Conservation (phyloP, 768 basidiomycete species). For the Tulasnella sp. region DNA sequence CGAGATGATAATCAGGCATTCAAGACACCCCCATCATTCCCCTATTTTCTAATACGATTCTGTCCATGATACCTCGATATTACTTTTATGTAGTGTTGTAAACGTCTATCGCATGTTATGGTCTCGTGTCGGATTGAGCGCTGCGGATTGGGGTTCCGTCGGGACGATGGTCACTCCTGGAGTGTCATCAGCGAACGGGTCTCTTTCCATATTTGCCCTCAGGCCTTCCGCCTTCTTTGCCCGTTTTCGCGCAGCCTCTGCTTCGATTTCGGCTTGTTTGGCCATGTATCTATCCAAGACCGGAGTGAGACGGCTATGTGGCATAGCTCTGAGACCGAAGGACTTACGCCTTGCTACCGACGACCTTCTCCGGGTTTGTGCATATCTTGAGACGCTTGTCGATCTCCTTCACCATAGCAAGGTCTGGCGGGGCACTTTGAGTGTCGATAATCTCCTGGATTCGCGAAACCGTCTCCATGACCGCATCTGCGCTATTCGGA, state of each 20-base stretch:
- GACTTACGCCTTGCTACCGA: slow-evolving; percentile 84
- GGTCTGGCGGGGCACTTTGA: slow-evolving; percentile 65
- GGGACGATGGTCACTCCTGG: neutral
- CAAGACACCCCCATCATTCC: neutral
- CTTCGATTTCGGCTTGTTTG: slow-evolving; percentile 72
- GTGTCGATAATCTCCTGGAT: slow-evolving; percentile 60
- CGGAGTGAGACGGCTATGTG: slow-evolving; percentile 7
- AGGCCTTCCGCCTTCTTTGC: slow-evolving; percentile 49
- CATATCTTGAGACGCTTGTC: slow-evolving; percentile 85
- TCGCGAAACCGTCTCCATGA: slow-evolving; percentile 52
- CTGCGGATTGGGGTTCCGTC: neutral
- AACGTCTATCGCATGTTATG: neutral
- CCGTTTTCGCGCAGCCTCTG: slow-evolving; percentile 68
- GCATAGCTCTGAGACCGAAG: neutral
- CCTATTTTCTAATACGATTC: neutral
- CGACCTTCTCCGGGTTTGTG: slow-evolving; percentile 95
- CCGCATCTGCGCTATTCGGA: slow-evolving; percentile 39
- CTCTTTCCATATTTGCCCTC: slow-evolving; percentile 48
- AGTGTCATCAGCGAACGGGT: slow-evolving; percentile 69
- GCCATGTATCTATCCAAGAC: slow-evolving; percentile 42
- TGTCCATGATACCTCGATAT: neutral
- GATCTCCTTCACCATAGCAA: slow-evolving; percentile 85
- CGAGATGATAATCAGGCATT: neutral
- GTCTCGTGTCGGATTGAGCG: neutral
- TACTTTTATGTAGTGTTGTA: neutral